Percentiles rank a stretch among this genome's conserved stretches.
These are phyloP conservation scores for Pisolithus microcarpus DNA, from an alignment of 768 basidiomycete genomes.

Conservation along the genomic window DNA sequence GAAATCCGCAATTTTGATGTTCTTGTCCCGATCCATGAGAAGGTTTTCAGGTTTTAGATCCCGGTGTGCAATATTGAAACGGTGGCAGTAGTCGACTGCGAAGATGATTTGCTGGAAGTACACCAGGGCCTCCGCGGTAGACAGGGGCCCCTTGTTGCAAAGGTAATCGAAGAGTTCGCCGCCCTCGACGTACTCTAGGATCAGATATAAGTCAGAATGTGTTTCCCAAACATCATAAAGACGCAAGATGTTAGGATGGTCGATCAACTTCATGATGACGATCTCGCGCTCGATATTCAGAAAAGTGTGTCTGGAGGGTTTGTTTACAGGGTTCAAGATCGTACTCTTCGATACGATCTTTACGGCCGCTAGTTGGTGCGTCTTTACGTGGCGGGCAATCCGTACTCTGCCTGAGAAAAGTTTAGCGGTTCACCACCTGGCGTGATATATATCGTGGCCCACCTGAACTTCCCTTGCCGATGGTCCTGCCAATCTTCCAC, in stretches of 20 bases:
- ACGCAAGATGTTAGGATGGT: conserved; percentile 90
- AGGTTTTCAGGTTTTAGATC: conserved; percentile 95
- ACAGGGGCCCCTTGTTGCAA: conserved; percentile 68
- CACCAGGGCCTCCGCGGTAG: conserved; percentile 62
- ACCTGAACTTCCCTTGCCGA: conserved; percentile 80
- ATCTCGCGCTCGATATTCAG: conserved; percentile 89
- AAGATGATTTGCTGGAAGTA: conserved; percentile 94
- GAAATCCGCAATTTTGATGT: conserved; percentile 94
- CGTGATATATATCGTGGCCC: conserved; percentile 7
- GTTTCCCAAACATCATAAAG: conserved; percentile 98
- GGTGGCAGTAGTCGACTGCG: conserved; percentile 87
- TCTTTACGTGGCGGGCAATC: conserved; percentile 81
- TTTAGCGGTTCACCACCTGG: background rate
- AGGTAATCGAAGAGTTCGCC: conserved; percentile 94
- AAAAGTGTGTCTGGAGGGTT: conserved; percentile 67
- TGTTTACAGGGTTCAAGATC: conserved; percentile 57
- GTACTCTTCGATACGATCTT: conserved; percentile 85
- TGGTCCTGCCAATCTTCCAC: conserved; percentile 82
- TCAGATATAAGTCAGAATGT: conserved; percentile 77
- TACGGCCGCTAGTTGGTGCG: conserved; percentile 85
- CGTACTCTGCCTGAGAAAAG: conserved; percentile 69
- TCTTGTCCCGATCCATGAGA: conserved; percentile 71
- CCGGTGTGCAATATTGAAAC: conserved; percentile 90
- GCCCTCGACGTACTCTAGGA: conserved; percentile 91
- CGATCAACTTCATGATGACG: conserved; percentile 94